Base-by-base conservation (phyloP, 2,329 filamentous ascomycete genomes). In the Colletotrichum echinochloae region DNA sequence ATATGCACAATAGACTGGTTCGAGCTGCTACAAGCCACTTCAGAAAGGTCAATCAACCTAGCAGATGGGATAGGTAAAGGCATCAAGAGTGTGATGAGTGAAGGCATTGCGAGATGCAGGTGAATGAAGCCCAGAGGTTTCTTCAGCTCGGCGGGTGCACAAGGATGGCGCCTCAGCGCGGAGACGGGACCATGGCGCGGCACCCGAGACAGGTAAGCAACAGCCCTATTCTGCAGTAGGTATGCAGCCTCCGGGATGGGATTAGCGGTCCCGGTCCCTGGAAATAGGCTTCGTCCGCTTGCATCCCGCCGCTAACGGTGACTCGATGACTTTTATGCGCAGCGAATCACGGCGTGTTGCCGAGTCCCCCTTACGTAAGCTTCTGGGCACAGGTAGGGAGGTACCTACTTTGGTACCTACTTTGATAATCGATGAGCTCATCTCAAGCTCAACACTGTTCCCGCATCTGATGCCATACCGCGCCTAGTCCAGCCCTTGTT, bases 271-370 rank as follows among this genome's bases (percentile, higher is more conserved):
- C 6, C 12, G 33, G 60, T 37, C 65, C 66, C 61, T 54, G 51
- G 35, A 41, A 23, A 20, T 28, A 16, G 18, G 2, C 12, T 9
- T 23, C 28, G 46, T 41, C 51, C 54, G 41, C 18, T 44, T 44
- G 61, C 41, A 64, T 26, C 20, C 23, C 35, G 60, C 33, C 61
- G 65, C 60, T 62, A 61, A 69, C 49, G 59, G 71, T 65, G 69
- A 73, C 68, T 65, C 68, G 35, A 68, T 63, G 71, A 73, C 56
- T 60, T 70, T 66, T 26, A 33, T 48, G 44, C 48, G 46, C 61
- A 41, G 54, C 69, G 65, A 72, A 72, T 72, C 69, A 72, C 44
- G 49, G 23, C 28, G 44, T 30, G 23, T 56, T 30, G 6, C n/a
- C n/a, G n/a, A n/a, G n/a, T n/a, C n/a, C n/a, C n/a, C n/a, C n/a